Base-by-base conservation (phyloP, 2,329 filamentous ascomycete genomes). In the Diaporthe australafricana region DNA sequence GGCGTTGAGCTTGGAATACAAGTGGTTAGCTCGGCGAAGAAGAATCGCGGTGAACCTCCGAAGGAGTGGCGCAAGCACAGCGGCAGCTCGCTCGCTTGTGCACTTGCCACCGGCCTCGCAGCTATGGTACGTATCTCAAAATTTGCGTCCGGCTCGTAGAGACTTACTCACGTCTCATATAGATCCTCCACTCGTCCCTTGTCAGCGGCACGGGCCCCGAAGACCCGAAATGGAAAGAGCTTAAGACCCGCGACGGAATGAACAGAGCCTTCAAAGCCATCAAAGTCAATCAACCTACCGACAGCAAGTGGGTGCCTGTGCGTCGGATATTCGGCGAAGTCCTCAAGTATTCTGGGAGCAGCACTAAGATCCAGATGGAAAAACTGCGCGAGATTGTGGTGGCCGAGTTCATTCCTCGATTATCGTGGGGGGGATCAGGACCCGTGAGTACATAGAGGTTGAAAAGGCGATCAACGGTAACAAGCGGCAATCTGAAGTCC, bases 1-100 rank as follows among this genome's bases (percentile, higher is more conserved):
- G 57, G 57, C 20, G 57, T 63, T 16, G 57, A 63, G 20, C 57
- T 63, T 20, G 57, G 57, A 32, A 63, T 63, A 17, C 57, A 63
- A 38, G 57, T 63, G 6, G 57, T 42, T 17, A 63, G 57, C 35
- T 42, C 12, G 6, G 40, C 57, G 16, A 40, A n/a, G n/a, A 45
- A 63, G 14, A 63, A 63, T 22, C n/a, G 32, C 16, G 57, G 45
- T 3, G 57, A 63, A 17, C 57, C 57, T 35, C 57, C 57, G 25
- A 35, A 42, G 35, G 6, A 45, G 27, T 63, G 57, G 57, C 57
- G 45, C 32, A 63, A 42, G 57, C 45, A 63, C 35, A 63, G 57
- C 17, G 57, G 57, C 16, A 63, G 57, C 16, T 63, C 57, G 57
- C 57, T 63, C 20, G 40, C 57, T 8, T 63, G 57, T 22, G 57